These are phyloP conservation scores for Rhodotorula sp. DNA, from an alignment of 1,284 basidiomycete genomes.

Conservation along the genomic window DNA sequence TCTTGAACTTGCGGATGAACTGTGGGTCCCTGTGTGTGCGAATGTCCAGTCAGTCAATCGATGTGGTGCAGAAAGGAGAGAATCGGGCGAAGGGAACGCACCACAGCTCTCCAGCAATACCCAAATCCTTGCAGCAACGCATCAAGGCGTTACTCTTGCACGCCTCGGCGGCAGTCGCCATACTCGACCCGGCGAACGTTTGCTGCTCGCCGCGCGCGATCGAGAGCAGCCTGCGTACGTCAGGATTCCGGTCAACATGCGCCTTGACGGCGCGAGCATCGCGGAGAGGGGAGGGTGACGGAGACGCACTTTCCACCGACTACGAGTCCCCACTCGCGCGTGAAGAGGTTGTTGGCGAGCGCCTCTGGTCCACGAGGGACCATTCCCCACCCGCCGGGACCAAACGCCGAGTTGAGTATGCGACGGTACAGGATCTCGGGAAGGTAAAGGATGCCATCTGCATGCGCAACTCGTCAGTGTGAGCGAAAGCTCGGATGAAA, in stretches of 20 bases:
- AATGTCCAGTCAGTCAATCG: neutral
- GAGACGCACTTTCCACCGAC: constrained; percentile 76
- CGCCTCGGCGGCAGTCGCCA: constrained; percentile 90
- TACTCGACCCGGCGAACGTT: constrained; percentile 87
- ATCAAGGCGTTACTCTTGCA: constrained; percentile 97
- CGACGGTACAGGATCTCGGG: constrained; percentile 99
- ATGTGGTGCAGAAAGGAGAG: neutral
- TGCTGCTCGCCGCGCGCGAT: constrained; percentile 95
- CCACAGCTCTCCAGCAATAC: constrained; percentile 95
- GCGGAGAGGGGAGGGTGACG: no score
- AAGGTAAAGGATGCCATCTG: constrained; percentile 90
- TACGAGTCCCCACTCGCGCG: constrained; percentile 90
- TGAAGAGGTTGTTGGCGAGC: constrained; percentile 83
- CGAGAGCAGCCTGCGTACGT: constrained; percentile 67
- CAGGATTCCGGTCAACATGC: neutral
- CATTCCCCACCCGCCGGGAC: constrained; percentile 95
- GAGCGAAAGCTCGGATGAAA: neutral
- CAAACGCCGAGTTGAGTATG: constrained; percentile 88
- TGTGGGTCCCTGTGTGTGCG: constrained; percentile 72
- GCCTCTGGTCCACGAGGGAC: constrained; percentile 90
- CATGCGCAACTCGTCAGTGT: neutral
- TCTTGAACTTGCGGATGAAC: constrained; percentile 91
- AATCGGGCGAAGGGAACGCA: constrained; percentile 49
- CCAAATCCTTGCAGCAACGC: constrained; percentile 96
- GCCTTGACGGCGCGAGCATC: neutral